phyloP scores from a whole-genome alignment of 1,284 basidiomycete species.

The Puccinia novopanici region DNA sequence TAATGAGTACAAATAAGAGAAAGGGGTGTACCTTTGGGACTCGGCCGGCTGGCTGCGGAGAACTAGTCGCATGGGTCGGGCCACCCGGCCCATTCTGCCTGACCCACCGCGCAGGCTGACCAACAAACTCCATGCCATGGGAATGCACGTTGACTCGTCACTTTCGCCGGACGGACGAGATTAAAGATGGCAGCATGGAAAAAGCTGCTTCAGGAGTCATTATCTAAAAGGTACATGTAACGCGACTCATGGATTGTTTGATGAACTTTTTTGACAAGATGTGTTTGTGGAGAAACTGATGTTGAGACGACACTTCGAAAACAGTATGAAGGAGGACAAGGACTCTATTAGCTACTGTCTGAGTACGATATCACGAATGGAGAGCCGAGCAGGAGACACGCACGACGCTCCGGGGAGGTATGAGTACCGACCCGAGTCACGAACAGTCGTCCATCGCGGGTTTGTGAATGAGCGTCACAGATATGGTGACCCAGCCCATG shows the following conservation, averaged over 20 bases:
- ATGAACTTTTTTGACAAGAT: background rate
- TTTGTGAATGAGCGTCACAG: constrained; percentile 37
- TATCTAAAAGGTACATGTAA: constrained; percentile 13
- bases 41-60: background rate
- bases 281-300: background rate
- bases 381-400: background rate
- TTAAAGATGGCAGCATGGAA: background rate
- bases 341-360: constrained; percentile 43
- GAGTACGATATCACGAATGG: constrained; percentile 1
- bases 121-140: background rate
- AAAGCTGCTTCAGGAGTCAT: background rate
- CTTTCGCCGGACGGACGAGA: background rate
- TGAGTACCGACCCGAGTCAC: constrained; percentile 13
- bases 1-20: no score
- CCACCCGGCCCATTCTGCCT: background rate
- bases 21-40: constrained; percentile 14
- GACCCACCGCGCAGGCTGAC: no score
- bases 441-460: constrained; percentile 37
- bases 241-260: no score
- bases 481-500: background rate
- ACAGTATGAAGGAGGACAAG: constrained; percentile 39
- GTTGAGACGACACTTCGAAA: background rate
- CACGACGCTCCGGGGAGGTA: background rate
- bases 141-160: no score
- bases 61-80: background rate